Evolutionary conservation across 2,329 filamentous ascomycete genomes (phyloP).

Genomic region (Pseudogymnoascus sp.): DNA sequence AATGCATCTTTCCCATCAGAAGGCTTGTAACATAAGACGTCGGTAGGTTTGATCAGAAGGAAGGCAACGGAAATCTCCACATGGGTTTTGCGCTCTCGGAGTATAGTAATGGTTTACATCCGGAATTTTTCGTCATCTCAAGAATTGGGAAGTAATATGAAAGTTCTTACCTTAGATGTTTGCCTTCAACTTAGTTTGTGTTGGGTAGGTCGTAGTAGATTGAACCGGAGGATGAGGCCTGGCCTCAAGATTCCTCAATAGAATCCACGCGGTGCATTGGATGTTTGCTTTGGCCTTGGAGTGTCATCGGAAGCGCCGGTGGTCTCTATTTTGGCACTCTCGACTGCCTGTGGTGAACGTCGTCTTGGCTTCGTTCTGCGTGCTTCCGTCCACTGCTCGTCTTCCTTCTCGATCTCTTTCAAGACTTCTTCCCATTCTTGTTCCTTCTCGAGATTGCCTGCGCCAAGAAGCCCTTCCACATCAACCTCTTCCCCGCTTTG

Average conservation of each 20-base stretch:
- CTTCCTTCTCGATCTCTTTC: slow-evolving; percentile 60
- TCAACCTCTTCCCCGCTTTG: slow-evolving; percentile 73
- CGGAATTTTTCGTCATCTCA: slow-evolving; percentile 88
- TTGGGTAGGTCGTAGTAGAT: neutral
- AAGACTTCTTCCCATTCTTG: slow-evolving; percentile 80
- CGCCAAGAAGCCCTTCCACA: slow-evolving; percentile 75
- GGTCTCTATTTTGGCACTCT: neutral
- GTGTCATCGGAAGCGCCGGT: neutral
- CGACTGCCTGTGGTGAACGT: slow-evolving; percentile 12
- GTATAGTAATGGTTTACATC: slow-evolving; percentile 83
- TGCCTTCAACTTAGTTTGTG: neutral
- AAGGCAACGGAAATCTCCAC: slow-evolving; percentile 99
- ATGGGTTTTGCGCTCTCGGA: slow-evolving; percentile 92
- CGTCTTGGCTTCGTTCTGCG: slow-evolving; percentile 23
- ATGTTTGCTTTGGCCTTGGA: slow-evolving; percentile 20
- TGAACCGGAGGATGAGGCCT: neutral
- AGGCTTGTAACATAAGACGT: neutral
- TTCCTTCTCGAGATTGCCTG: slow-evolving; percentile 69
- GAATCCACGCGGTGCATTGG: slow-evolving; percentile 28
- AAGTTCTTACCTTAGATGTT: neutral
- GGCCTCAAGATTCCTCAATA: slow-evolving; percentile 21
- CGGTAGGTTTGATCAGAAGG: slow-evolving; percentile 71
- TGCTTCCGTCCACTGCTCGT: slow-evolving; percentile 38
- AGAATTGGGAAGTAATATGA: slow-evolving; percentile 19
- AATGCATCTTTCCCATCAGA: neutral